Base-by-base conservation (phyloP, 2,329 filamentous ascomycete species). In the Ceratocystis colombiana region DNA sequence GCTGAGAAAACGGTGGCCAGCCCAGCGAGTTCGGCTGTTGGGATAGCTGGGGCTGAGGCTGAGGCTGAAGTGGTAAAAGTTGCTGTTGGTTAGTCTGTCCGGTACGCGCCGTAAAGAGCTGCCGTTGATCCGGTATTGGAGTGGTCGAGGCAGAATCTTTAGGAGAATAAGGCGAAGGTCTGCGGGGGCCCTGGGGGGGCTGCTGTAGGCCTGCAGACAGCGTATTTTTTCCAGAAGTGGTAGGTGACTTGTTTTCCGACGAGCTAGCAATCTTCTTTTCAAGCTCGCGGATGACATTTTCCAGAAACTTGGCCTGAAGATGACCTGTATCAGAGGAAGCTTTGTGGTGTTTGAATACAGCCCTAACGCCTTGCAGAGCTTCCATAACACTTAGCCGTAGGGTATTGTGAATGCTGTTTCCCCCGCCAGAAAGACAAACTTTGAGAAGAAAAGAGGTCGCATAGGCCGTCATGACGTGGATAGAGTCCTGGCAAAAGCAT, bases 391-490 rank as follows among this genome's bases (percentile, higher is more conserved):
- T 67, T 1, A 48, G 33, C 48, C 69, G 61, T 22, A 74, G 48
- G 1, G 28, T 41, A 20, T 53, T 55, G 22, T 65, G 64, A 33
- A 68, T 61, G 41, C 44, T 65, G n/a, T 53, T 65, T 37, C 62
- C 66, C 10, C 64, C 64, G 7, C 63, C 66, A 25, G 53, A 62
- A 22, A 68, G 45, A 55, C 66, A 68, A 6, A 65, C 73, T 69
- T 77, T 77, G 59, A 76, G 72, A 1, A 76, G 69, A 64, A 76
- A 76, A 2, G 75, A 73, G 12, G 75, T 74, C n/a, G 74, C 73
- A 67, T 78, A 77, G 2, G 76, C 76, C 17, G 73, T 74, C 76
- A 77, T 77, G 15, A 77, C 74, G 68, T 77, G 76, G 4, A 78
- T 71, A 1, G 76, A 77, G 64, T 77, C 76, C 68, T 77, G 76